These are phyloP conservation scores for Ambrosiella cleistominuta DNA, from an alignment of 2,329 filamentous ascomycete genomes.

Conservation along the genomic window DNA sequence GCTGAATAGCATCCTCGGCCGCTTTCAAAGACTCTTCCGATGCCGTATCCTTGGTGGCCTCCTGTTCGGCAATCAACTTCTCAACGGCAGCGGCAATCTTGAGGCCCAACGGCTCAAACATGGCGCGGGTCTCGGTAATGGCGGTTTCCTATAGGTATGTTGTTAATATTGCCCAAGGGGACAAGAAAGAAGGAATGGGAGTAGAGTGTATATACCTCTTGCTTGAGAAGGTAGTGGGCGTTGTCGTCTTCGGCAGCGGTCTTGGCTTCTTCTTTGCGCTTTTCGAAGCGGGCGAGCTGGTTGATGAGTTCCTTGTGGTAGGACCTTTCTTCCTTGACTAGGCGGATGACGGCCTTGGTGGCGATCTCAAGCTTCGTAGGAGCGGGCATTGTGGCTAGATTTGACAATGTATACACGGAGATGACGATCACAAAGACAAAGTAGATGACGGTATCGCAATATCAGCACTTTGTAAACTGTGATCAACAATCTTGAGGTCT, in stretches of 20 bases:
- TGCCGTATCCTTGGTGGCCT: constrained; percentile 35
- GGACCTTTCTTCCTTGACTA: constrained; percentile 79
- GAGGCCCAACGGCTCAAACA: constrained; percentile 54
- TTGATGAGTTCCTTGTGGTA: constrained; percentile 73
- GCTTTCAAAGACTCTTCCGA: constrained; percentile 33
- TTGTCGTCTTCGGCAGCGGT: constrained; percentile 51
- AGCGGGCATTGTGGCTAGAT: constrained; percentile 44
- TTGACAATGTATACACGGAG: no score
- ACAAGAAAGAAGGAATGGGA: constrained; percentile 7
- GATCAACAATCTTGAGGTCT: no score
- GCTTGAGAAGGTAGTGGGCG: constrained; percentile 60
- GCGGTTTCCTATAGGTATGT: constrained; percentile 33
- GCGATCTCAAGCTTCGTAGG: constrained; percentile 62
- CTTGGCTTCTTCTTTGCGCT: constrained; percentile 30
- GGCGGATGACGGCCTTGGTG: constrained; percentile 59
- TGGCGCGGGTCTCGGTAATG: constrained; percentile 70
- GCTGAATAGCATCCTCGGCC: constrained; percentile 35
- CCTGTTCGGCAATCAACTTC: constrained; percentile 61
- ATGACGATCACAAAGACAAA: no score
- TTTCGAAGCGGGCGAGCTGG: constrained; percentile 54
- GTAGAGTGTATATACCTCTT: constrained; percentile 47
- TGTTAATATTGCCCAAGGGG: constrained; percentile 6
- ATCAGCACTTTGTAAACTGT: no score
- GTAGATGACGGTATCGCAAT: no score
- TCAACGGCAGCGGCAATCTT: constrained; percentile 55